Evolutionary conservation across 768 basidiomycete genomes (phyloP), one percentile per base, ranked within the genome.

Genomic region (Mycena floridula): DNA sequence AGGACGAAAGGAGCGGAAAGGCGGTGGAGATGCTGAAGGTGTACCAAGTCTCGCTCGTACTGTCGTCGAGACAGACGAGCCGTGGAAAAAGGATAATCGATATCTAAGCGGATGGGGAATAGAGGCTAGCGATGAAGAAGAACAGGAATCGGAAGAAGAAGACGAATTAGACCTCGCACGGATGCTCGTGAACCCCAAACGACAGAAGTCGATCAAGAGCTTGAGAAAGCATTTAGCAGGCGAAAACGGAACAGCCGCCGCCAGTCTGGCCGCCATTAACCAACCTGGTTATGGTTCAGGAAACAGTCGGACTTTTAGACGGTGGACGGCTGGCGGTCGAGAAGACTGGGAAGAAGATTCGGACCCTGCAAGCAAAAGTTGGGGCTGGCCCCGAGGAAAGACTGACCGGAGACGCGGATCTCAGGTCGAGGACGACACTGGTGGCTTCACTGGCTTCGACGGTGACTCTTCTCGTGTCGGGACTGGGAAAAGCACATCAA

Each of bases 151-250:
- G 3, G 73, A 74, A 7, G 72, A 75, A 12, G 77, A 75, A 30
- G 72, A 68, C 13, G 85, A 86, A 54, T 64, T 86, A 37, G 74
- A 80, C 54, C 68, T 88, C 30, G 79, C 82, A 13, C 72, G 73
- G 22, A 70, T 88, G 44, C 76, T 89, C 26, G 77, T 84, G 22
- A 82, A 78, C 7, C 73, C 86, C 16, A 84, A 79, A 57, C 69
- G 85, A 22, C 85, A 89, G 55, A 73, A 80, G 47, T 86, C 85
- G 15, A 87, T 88, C 50, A 76, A 69, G 52, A 86, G 84, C 57
- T 63, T 89, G 45, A 69, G 84, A 45, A 80, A 69, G 48, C 85
- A 86, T 53, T 66, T 88, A 16, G 27, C 44, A 15, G 43, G 24
- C 45, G 37, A 36, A 13, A 28, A 28, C 2, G 22, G 22, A 23